Base-by-base conservation (phyloP, 495 filamentous ascomycete species). In the Penicillium chermesinum region DNA sequence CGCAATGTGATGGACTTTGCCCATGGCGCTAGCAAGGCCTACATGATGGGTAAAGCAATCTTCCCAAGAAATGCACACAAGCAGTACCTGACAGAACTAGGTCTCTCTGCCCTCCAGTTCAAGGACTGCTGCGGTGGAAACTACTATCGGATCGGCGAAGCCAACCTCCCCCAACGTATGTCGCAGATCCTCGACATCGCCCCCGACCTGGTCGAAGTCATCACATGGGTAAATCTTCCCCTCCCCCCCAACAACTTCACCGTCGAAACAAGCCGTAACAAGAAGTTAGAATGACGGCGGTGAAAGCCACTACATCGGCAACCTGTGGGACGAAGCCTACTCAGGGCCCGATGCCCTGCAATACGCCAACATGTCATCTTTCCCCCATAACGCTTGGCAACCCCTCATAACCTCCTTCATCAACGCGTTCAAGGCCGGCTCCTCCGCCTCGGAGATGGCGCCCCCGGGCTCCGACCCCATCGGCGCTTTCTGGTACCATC, bases 261-360 rank as follows among this genome's bases (percentile, higher is more conserved):
- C 14, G 35, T 4, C 12, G n/a, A n/a, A 17, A 17, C 6, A 7
- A 17, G 3, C 35, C 6, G 6, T 37, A 17, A 17, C 15, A 17
- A 30, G 10, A n/a, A 4, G 10, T 30, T 17, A 37, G 63, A 63
- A 67, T 25, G 71, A 77, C 48, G 70, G 63, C 3, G 69, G 69
- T 30, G 73, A 76, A 47, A 62, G 59, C 45, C 71, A 75, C 47
- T 76, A 77, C 53, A 64, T 75, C 16, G 73, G 73, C 0, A 68
- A 71, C 15, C 46, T 70, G 17, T 64, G 61, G 56, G 18, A 47
- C 16, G 44, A 47, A 39, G 18, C 22, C 5, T 25, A 25, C 17
- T 19, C 40, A 42, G 9, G 10, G 9, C 12, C 19, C n/a, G 36
- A 35, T 16, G 39, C 17, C 17, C 17, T 46, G 2, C 52, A 64